Percentiles rank a stretch among this genome's conserved stretches.
These are phyloP conservation scores for Botrytis fabae DNA, from an alignment of 2,329 filamentous ascomycete genomes.

Conservation along the genomic window DNA sequence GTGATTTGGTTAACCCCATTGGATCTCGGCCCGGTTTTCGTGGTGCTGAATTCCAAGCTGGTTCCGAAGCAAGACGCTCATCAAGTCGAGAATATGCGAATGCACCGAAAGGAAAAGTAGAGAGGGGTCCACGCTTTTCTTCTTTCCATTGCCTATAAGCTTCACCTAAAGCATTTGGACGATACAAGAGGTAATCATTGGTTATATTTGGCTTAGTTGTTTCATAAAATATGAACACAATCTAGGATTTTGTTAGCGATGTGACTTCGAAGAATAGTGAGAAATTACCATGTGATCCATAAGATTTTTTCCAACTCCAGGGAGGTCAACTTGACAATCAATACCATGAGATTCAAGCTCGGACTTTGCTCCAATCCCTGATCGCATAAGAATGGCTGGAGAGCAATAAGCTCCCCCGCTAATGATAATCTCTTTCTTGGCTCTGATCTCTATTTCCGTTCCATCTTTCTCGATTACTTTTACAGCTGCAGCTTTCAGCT, in stretches of 20 bases:
- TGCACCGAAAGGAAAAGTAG: conserved; percentile 62
- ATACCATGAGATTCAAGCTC: conserved; percentile 49
- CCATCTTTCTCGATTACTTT: conserved; percentile 47
- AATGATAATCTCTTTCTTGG: conserved; percentile 51
- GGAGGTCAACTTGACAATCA: conserved; percentile 54
- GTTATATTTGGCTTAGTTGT: conserved; percentile 53
- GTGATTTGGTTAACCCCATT: conserved; percentile 57
- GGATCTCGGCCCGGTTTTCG: conserved; percentile 56
- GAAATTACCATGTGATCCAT: conserved; percentile 53
- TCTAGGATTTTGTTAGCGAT: conserved; percentile 40
- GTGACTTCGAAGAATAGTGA: neutral
- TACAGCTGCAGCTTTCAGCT: conserved; percentile 50
- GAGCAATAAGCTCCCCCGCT: conserved; percentile 50
- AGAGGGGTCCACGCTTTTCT: conserved; percentile 57
- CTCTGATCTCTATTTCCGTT: conserved; percentile 43
- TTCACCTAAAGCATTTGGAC: conserved; percentile 51
- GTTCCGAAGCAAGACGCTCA: conserved; percentile 55
- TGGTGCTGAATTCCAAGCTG: conserved; percentile 54
- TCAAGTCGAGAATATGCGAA: conserved; percentile 64
- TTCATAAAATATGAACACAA: conserved; percentile 62
- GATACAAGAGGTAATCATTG: conserved; percentile 57
- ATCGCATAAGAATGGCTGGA: conserved; percentile 50
- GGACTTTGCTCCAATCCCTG: conserved; percentile 46
- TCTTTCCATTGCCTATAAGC: conserved; percentile 58
- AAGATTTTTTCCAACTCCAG: conserved; percentile 63